Percentiles rank a stretch among this genome's conserved stretches.
These are phyloP conservation scores for Polytrichum formosum DNA, from an alignment of 225 moss, liverwort and hornwort species.

Conservation along the genomic window DNA sequence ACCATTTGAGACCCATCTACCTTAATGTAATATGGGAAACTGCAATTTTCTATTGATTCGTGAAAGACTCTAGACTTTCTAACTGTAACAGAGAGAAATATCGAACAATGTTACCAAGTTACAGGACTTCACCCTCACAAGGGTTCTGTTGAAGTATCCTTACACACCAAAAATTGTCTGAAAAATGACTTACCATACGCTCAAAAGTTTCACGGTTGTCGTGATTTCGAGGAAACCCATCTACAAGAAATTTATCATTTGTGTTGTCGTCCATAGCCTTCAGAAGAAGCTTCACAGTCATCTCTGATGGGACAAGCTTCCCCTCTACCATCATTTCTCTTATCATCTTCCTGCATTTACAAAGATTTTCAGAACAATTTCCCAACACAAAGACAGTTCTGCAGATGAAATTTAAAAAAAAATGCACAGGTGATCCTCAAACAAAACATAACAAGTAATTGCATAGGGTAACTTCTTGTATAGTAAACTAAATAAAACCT, in stretches of 20 bases:
- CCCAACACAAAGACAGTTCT: not conserved
- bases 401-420: not conserved
- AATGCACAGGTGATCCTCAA: too few species aligned
- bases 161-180: too few species aligned
- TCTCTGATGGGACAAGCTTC: constrained; percentile 88
- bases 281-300: constrained; percentile 82
- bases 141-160: too few species aligned
- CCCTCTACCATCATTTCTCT: constrained; percentile 89
- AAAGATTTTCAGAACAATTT: not conserved
- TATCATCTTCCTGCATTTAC: constrained; percentile 70
- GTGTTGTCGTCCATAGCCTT: constrained; percentile 70
- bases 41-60: not conserved
- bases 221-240: constrained; percentile 93
- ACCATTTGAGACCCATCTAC: too few species aligned
- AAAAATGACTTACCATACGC: constrained; percentile 48
- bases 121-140: too few species aligned
- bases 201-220: constrained; percentile 94
- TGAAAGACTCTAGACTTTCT: not conserved
- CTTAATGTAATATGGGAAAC: not conserved
- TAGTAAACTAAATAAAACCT: too few species aligned
- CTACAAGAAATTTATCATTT: constrained; percentile 86
- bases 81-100: not conserved
- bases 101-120: too few species aligned
- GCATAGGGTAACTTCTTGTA: too few species aligned
- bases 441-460: too few species aligned